Evolutionary conservation across 768 basidiomycete species (phyloP).

Genomic region (Dentipellis sp.): DNA sequence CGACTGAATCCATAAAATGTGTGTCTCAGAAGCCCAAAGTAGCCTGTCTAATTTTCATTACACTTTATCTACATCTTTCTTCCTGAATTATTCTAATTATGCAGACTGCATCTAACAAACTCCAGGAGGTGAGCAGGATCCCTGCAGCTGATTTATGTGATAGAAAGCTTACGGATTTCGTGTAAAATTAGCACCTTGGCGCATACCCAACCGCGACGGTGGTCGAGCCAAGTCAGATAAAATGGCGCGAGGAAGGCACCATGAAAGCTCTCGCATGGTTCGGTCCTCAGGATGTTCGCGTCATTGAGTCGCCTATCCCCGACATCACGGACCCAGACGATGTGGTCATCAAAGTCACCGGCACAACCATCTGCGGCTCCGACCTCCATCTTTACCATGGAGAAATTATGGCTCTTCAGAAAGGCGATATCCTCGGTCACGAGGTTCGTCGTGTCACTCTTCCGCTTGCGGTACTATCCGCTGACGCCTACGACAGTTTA

Average conservation of each 20-base stretch:
- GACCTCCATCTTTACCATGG: slow-evolving; percentile 61
- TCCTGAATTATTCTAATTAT: not conserved
- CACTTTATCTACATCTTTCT: too few relatives aligned
- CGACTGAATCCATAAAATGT: too few relatives aligned
- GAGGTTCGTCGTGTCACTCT: slow-evolving; percentile 30
- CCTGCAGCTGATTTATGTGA: not conserved
- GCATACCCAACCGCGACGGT: not conserved
- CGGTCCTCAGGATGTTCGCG: not conserved
- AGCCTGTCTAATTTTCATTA: too few relatives aligned
- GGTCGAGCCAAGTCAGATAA: not conserved
- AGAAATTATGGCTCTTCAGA: slow-evolving; percentile 58
- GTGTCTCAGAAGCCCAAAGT: too few relatives aligned
- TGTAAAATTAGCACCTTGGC: not conserved
- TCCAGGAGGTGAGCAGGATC: not conserved
- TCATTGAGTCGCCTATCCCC: not conserved
- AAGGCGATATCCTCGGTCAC: slow-evolving; percentile 70
- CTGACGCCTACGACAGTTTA: slow-evolving; percentile 32
- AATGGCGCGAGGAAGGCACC: slow-evolving; percentile 36
- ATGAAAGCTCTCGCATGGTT: slow-evolving; percentile 43
- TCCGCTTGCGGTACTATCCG: not conserved
- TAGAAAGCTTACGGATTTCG: not conserved
- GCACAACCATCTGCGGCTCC: slow-evolving; percentile 65
- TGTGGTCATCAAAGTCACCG: slow-evolving; percentile 67
- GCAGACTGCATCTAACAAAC: not conserved
- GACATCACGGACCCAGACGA: slow-evolving; percentile 53